These are phyloP conservation scores for Pterocarpus santalinus DNA, from an alignment of 306 rosid species.

Conservation along the genomic window DNA sequence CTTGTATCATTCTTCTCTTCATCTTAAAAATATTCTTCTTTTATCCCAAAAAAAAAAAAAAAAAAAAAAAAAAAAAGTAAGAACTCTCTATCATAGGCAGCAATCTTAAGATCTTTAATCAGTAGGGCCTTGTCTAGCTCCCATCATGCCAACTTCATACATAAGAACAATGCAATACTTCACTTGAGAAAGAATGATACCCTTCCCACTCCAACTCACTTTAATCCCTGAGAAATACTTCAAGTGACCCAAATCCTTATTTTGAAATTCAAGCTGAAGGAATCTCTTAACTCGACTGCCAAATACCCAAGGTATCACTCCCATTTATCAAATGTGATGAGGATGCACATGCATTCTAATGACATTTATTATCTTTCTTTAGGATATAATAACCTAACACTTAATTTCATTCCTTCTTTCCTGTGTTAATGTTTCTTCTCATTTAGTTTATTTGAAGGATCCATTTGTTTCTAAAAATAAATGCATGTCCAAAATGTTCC, in stretches of 20 bases:
- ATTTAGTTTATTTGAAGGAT: background rate
- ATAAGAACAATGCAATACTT: background rate
- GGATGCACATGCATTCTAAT: background rate
- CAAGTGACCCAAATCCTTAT: background rate
- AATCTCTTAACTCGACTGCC: background rate
- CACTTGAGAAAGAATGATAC: background rate
- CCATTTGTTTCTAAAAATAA: background rate
- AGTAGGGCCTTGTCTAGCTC: background rate
- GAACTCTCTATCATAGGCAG: background rate
- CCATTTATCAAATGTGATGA: background rate
- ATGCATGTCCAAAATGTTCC: background rate
- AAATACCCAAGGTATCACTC: background rate
- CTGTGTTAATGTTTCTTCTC: background rate
- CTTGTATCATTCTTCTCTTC: too few relatives aligned
- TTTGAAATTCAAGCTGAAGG: background rate
- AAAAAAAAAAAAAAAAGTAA: background rate
- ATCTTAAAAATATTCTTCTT: too few relatives aligned
- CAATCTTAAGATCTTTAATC: background rate
- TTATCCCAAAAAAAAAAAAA: too few relatives aligned
- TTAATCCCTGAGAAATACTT: background rate
- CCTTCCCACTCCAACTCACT: background rate
- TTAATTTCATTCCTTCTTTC: background rate
- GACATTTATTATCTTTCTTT: background rate
- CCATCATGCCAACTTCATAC: background rate
- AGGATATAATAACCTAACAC: background rate